phyloP scores from a whole-genome alignment of 164 flowering plant genomes.

The Tinospora cordifolia region DNA sequence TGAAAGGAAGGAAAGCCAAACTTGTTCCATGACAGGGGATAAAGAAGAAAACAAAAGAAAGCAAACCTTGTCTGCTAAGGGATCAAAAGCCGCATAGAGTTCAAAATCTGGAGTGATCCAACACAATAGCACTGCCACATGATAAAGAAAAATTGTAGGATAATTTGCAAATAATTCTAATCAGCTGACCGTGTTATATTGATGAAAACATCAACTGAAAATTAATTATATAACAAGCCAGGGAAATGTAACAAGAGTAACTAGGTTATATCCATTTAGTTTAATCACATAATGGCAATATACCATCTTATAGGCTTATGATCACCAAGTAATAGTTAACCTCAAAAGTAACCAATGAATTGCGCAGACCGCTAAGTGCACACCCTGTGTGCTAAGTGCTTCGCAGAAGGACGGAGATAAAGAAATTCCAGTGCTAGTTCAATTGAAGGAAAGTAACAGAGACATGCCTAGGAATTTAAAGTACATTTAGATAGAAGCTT shows the following conservation, averaged over 20 bases:
- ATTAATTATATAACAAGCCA: background rate
- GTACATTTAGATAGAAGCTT: too few relatives aligned
- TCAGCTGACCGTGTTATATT: background rate
- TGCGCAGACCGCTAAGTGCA: too few relatives aligned
- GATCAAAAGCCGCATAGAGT: conserved; percentile 97
- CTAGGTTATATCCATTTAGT: background rate
- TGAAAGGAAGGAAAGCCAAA: background rate
- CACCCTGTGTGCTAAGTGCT: too few relatives aligned
- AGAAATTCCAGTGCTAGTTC: too few relatives aligned
- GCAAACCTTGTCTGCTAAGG: conserved; percentile 94
- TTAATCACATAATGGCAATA: background rate
- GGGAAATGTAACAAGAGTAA: background rate
- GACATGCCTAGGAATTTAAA: too few relatives aligned
- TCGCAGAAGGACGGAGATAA: too few relatives aligned
- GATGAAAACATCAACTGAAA: background rate
- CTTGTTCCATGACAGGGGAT: background rate
- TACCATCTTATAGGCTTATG: background rate
- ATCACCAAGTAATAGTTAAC: background rate
- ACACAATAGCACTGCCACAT: conserved; percentile 77
- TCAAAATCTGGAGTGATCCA: conserved; percentile 98
- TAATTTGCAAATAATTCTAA: background rate
- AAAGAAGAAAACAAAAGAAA: background rate
- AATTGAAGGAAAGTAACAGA: too few relatives aligned
- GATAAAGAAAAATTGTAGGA: conserved; percentile 4
- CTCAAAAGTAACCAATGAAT: background rate